phyloP scores from a whole-genome alignment of 768 basidiomycete species.

The Daedalea quercina region DNA sequence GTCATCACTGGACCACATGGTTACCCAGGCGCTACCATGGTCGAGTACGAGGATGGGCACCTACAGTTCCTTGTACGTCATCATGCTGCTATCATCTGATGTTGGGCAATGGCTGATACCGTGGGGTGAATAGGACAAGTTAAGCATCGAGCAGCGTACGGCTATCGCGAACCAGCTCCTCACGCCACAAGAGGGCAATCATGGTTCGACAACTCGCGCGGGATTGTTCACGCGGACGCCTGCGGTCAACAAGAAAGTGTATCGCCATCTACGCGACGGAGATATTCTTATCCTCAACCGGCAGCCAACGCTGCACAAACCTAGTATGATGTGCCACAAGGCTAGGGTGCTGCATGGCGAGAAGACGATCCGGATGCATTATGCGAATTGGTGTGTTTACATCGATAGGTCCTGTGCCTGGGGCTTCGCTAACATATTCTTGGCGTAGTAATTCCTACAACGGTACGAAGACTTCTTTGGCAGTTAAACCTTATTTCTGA shows the following conservation, averaged over 20 bases:
- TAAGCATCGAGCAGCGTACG: conserved; percentile 82
- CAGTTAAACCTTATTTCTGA: not conserved
- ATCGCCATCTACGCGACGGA: conserved; percentile 89
- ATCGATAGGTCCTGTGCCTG: not conserved
- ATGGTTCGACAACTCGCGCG: conserved; percentile 30
- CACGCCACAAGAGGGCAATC: conserved; percentile 80
- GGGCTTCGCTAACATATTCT: not conserved
- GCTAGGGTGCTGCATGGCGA: conserved; percentile 90
- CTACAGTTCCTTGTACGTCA: conserved; percentile 69
- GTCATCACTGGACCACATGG: conserved; percentile 87
- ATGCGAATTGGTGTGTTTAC: conserved; percentile 85
- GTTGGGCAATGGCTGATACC: not conserved
- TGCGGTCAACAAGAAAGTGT: conserved; percentile 94
- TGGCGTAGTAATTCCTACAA: conserved; percentile 88
- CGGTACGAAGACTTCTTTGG: conserved; percentile 38
- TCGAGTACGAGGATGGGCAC: conserved; percentile 92
- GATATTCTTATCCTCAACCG: conserved; percentile 95
- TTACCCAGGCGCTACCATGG: conserved; percentile 91
- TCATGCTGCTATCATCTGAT: not conserved
- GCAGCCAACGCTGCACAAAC: conserved; percentile 97
- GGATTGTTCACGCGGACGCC: conserved; percentile 73
- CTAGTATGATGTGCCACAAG: conserved; percentile 98
- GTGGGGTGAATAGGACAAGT: conserved; percentile 55
- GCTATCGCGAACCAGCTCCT: conserved; percentile 94
- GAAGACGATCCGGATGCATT: conserved; percentile 99